Base-by-base conservation (phyloP, 108 stramenopile genomes). In the Chaetoceros muelleri region DNA sequence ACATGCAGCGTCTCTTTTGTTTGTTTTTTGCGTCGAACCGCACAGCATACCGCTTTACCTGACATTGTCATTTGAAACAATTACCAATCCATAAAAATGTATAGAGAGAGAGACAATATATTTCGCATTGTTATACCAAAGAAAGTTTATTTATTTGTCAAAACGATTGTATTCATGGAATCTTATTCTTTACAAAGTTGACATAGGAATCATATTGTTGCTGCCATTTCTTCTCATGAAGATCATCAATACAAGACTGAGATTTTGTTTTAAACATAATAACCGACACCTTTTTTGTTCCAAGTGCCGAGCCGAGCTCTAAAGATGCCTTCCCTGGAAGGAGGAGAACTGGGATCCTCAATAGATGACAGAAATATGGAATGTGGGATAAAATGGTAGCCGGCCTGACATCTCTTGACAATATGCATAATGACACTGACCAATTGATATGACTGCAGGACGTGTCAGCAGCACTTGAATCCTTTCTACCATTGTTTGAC, bases 271-370 rank as follows among this genome's bases (percentile, higher is more conserved):
- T 55, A 55, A 85, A 80, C 44, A 78, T 24, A 2, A 69, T 30
- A 10, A 77, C 73, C 17, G 82, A 76, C n/a, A 56, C 53, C 40
- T 73, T 60, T 44, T 58, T 58, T 2, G 66, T 57, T 7, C 82
- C 79, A 27, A 80, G 26, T 3, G 69, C 65, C 31, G 57, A 62
- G 16, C 79, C 86, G 17, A 87, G 53, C 24, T 87, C 86, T 1
- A 48, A 31, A 10, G 85, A 81, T 5, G 85, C 75, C 28, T 67
- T 83, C 2, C 82, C 82, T 23, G 79, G 81, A 2, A 87, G 55
- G 0, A 87, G 46, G 44, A 87, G 22, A 1, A 72, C 44, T 1
- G 75, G 75, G 47, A 79, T 58, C 13, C 30, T 50, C 28, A 52
- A 44, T 1, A 58, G 1, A 16, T 55, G 49, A 16, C 60, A 67